These are phyloP conservation scores for Trichocladium antarcticum DNA, from an alignment of 495 filamentous ascomycete species.

Conservation along the genomic window DNA sequence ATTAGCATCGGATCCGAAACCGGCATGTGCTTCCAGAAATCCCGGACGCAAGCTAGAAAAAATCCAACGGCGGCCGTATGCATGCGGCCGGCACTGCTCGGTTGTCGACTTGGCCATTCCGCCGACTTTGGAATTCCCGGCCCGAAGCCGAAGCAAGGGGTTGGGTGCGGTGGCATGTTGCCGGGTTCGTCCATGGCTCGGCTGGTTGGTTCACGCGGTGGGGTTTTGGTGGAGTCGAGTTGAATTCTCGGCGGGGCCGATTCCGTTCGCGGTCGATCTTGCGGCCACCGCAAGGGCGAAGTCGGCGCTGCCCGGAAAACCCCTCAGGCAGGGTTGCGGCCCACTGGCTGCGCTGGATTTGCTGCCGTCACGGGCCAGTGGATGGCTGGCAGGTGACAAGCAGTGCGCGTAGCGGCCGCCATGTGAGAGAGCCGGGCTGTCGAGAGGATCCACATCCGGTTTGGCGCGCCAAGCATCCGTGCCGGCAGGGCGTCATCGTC, in stretches of 20 bases:
- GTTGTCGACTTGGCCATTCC: neutral
- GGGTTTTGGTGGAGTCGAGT: slow-evolving; percentile 1
- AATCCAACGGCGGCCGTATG: neutral
- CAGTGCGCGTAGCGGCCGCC: neutral
- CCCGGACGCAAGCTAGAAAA: neutral
- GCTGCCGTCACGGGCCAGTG: no score
- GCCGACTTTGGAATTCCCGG: neutral
- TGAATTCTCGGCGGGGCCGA: neutral
- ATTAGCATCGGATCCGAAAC: slow-evolving; percentile 3
- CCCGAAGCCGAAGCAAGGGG: neutral
- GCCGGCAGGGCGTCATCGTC: neutral
- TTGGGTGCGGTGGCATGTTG: neutral
- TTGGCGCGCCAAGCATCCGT: neutral
- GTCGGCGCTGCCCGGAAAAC: neutral
- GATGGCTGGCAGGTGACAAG: no score
- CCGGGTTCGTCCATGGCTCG: slow-evolving; percentile 4
- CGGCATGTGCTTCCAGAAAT: neutral
- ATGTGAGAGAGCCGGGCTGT: neutral
- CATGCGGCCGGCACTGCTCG: neutral
- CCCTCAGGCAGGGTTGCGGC: neutral
- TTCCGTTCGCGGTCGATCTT: slow-evolving; percentile 6
- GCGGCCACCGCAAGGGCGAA: slow-evolving; percentile 1
- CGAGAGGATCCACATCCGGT: neutral
- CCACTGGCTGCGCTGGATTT: no score
- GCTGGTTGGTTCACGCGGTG: slow-evolving; percentile 4